Conservation (phyloP, 2,329 filamentous ascomycete species). For the Ceratocystiopsis brevicomis region DNA sequence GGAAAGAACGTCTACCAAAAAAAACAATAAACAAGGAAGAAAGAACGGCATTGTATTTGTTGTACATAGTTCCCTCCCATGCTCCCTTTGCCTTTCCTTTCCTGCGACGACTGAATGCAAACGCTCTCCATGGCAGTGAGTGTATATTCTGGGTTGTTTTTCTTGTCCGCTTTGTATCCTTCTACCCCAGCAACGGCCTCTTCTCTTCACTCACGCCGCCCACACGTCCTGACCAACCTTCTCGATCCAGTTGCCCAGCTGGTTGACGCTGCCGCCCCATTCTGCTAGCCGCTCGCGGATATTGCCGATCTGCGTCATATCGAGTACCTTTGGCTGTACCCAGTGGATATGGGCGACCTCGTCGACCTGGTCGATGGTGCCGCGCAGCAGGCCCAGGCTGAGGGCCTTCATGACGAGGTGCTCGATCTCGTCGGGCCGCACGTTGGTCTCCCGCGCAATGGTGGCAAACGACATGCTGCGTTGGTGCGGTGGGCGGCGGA, state of each 20-base stretch:
- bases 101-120: no score
- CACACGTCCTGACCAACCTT: conserved; percentile 85
- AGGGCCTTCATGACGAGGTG: conserved; percentile 98
- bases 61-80: no score
- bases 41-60: no score
- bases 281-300: conserved; percentile 79
- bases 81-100: no score
- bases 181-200: no score
- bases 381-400: conserved; percentile 72
- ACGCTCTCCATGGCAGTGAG: not conserved
- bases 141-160: no score
- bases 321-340: conserved; percentile 96
- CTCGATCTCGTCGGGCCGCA: conserved; percentile 80
- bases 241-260: conserved; percentile 94
- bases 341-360: conserved; percentile 90
- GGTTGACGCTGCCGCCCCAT: conserved; percentile 92
- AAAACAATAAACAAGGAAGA: no score
- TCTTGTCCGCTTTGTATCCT: no score
- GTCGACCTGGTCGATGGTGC: conserved; percentile 91
- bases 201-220: conserved; percentile 42
- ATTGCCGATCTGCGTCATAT: conserved; percentile 83
- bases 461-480: conserved; percentile 81
- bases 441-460: conserved; percentile 83
- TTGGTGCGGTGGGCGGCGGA: conserved; percentile 87
- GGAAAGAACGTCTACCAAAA: no score